phyloP scores from a whole-genome alignment of 208 protist genomes.

The Trypanosoma scelopori region DNA sequence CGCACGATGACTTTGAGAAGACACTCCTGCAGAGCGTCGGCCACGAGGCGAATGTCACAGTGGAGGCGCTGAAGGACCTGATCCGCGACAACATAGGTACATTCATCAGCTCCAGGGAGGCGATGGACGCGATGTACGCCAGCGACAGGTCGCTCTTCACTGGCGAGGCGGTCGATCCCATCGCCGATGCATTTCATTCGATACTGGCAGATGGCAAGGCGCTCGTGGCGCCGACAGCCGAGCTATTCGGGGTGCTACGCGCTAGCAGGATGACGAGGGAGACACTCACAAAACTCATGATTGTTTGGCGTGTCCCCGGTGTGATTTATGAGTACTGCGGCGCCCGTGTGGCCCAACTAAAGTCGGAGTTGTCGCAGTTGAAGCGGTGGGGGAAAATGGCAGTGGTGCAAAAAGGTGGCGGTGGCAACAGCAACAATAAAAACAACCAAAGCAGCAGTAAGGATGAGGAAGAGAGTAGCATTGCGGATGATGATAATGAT shows the following conservation, averaged over 20 bases:
- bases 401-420: background rate
- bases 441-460: slow-evolving; percentile 5
- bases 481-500: background rate
- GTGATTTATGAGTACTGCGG: slow-evolving; percentile 74
- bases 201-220: slow-evolving; percentile 43
- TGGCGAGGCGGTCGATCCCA: slow-evolving; percentile 72
- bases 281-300: slow-evolving; percentile 74
- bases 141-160: slow-evolving; percentile 76
- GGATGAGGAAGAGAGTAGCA: background rate
- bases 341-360: slow-evolving; percentile 45
- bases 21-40: slow-evolving; percentile 43
- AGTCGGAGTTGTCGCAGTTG: slow-evolving; percentile 4
- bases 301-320: slow-evolving; percentile 67
- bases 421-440: background rate
- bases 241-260: slow-evolving; percentile 56
- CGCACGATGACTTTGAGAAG: slow-evolving; percentile 55
- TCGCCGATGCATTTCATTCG: slow-evolving; percentile 53
- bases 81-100: slow-evolving; percentile 78
- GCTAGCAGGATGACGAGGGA: slow-evolving; percentile 50
- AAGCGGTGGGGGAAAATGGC: slow-evolving; percentile 4
- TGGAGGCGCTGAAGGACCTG: slow-evolving; percentile 72
- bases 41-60: slow-evolving; percentile 35
- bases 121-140: slow-evolving; percentile 72
- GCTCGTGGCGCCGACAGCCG: slow-evolving; percentile 59
- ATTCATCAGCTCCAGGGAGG: slow-evolving; percentile 85